Evolutionary conservation across 306 rosid genomes (phyloP).

Genomic region (Vachellia pachyceras): DNA sequence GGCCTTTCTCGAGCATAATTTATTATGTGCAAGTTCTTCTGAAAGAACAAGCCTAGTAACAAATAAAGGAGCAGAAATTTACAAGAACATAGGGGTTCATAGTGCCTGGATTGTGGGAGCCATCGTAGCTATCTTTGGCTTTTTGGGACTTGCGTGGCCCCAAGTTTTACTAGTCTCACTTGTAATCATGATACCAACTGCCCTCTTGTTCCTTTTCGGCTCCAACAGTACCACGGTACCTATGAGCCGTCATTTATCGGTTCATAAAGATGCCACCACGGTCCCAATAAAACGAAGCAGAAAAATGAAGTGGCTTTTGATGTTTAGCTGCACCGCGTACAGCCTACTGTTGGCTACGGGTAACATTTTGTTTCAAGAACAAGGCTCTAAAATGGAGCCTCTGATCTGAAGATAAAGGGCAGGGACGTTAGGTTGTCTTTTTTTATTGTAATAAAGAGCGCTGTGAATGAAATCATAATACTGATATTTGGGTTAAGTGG

Average conservation of each 20-base stretch:
- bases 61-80: background rate
- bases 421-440: background rate
- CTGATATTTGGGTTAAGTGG: background rate
- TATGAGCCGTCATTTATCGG: background rate
- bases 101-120: constrained; percentile 4
- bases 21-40: background rate
- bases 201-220: constrained; percentile 1
- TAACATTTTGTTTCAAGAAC: constrained; percentile 4
- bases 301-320: background rate
- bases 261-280: background rate
- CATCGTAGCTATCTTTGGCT: constrained; percentile 2
- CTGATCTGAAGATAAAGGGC: background rate
- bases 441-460: background rate
- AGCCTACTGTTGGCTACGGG: background rate
- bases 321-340: background rate
- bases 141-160: background rate
- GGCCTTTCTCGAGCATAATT: constrained; percentile 1
- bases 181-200: background rate
- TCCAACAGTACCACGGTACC: background rate
- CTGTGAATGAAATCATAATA: background rate
- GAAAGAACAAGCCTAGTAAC: background rate
- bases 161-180: background rate
- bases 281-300: background rate
- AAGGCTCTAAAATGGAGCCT: background rate
- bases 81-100: background rate